Conservation (phyloP, 176 grass and related monocot species). For the Olyra latifolia region DNA sequence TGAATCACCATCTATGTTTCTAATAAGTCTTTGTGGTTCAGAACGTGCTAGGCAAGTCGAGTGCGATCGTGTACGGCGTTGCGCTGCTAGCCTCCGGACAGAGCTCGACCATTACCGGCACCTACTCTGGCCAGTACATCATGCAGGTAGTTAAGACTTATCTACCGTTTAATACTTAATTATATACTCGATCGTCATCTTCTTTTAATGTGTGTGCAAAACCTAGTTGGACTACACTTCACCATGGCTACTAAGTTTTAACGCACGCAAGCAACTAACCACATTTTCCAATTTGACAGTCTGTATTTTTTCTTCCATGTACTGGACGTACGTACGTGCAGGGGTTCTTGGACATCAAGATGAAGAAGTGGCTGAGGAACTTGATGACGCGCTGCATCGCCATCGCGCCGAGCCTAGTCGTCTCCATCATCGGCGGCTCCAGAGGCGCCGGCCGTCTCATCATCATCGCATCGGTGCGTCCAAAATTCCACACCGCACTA, state of each 20-base stretch:
- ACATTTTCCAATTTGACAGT: not conserved
- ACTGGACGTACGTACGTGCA: slow-evolving; percentile 20
- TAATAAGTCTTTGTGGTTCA: slow-evolving; percentile 19
- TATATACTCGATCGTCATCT: not conserved
- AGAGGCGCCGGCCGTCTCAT: slow-evolving; percentile 78
- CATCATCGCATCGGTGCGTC: slow-evolving; percentile 79
- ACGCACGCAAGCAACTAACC: not conserved
- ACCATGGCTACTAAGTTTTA: not conserved
- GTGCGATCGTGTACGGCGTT: slow-evolving; percentile 72
- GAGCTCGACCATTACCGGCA: slow-evolving; percentile 93
- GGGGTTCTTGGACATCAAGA: slow-evolving; percentile 94
- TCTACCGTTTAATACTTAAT: not conserved
- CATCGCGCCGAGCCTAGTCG: slow-evolving; percentile 70
- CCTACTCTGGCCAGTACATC: slow-evolving; percentile 89
- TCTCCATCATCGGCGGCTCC: slow-evolving; percentile 76
- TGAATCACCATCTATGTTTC: not conserved
- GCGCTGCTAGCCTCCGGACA: slow-evolving; percentile 91
- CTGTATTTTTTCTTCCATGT: not conserved
- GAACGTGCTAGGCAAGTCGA: slow-evolving; percentile 90
- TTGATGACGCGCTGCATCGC: slow-evolving; percentile 81
- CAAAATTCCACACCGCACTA: too few species aligned
- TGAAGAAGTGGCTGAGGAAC: slow-evolving; percentile 86
- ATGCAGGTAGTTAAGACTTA: slow-evolving; percentile 62
- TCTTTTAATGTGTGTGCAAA: not conserved
- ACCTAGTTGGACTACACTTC: slow-evolving; percentile 27